Percentiles rank a stretch among this genome's conserved stretches.
Evolutionary conservation across 331 rosid species (phyloP).

Genomic region (Cydonia oblonga): DNA sequence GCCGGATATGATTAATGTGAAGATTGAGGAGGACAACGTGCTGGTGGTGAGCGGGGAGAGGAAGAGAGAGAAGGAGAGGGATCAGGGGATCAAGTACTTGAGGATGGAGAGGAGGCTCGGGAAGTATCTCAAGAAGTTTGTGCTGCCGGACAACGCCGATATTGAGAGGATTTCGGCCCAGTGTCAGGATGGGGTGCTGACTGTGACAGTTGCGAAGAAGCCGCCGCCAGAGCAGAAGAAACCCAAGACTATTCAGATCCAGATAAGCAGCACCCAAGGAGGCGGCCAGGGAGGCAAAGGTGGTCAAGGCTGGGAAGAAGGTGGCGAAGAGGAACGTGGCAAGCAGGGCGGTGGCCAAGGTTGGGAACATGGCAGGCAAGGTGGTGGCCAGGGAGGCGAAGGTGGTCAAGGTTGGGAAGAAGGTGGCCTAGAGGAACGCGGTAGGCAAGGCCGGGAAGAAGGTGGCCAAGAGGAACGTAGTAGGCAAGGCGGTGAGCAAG

Average conservation of each 20-base stretch:
- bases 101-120: slow-evolving; percentile 40
- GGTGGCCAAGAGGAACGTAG: background rate
- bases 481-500: too few relatives aligned
- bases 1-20: slow-evolving; percentile 57
- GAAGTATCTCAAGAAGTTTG: slow-evolving; percentile 64
- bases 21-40: slow-evolving; percentile 59
- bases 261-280: slow-evolving; percentile 13
- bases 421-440: background rate
- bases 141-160: slow-evolving; percentile 67
- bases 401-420: background rate
- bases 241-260: slow-evolving; percentile 49
- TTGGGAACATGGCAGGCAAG: background rate
- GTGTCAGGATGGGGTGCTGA: slow-evolving; percentile 69
- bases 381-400: background rate
- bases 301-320: background rate
- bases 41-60: slow-evolving; percentile 61
- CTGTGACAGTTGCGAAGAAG: slow-evolving; percentile 48
- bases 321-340: background rate
- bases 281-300: background rate
- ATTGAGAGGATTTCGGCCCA: slow-evolving; percentile 39
- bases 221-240: slow-evolving; percentile 87
- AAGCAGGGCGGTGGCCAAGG: background rate
- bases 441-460: background rate
- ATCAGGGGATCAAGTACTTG: slow-evolving; percentile 19
- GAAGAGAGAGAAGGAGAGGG: slow-evolving; percentile 26